Conservation (phyloP, 2,329 filamentous ascomycete genomes). For the Didymella lethalis region DNA sequence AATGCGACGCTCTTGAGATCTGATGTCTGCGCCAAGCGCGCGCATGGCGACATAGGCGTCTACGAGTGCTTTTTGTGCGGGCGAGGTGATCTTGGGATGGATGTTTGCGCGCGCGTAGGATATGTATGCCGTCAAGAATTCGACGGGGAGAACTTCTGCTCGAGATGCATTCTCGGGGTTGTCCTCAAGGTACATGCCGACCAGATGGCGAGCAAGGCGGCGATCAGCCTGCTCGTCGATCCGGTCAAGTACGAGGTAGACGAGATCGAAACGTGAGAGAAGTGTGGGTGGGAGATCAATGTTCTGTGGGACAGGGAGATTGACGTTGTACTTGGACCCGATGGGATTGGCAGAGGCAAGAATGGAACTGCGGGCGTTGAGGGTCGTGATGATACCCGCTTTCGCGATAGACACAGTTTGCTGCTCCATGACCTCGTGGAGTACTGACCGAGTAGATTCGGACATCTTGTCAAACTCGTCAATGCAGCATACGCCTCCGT, state of each 20-base stretch:
- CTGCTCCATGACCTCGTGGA: slow-evolving; percentile 84
- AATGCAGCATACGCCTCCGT: slow-evolving; percentile 79
- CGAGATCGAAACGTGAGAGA: slow-evolving; percentile 93
- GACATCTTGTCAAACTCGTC: slow-evolving; percentile 85
- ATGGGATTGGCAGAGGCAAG: slow-evolving; percentile 97
- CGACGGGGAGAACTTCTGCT: slow-evolving; percentile 81
- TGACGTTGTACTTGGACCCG: slow-evolving; percentile 95
- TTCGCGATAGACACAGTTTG: slow-evolving; percentile 81
- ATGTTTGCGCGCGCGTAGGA: slow-evolving; percentile 90
- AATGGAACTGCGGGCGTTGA: slow-evolving; percentile 95
- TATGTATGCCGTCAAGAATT: slow-evolving; percentile 96
- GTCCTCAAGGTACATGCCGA: slow-evolving; percentile 97
- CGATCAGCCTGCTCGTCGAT: slow-evolving; percentile 91
- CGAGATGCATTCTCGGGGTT: slow-evolving; percentile 82
- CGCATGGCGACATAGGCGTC: slow-evolving; percentile 94
- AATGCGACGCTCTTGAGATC: slow-evolving; percentile 91
- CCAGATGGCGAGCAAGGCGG: slow-evolving; percentile 86
- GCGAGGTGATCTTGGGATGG: slow-evolving; percentile 80
- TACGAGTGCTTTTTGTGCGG: slow-evolving; percentile 84
- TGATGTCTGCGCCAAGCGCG: slow-evolving; percentile 75
- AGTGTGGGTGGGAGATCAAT: slow-evolving; percentile 96
- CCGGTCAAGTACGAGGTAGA: slow-evolving; percentile 94
- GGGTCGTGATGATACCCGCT: slow-evolving; percentile 81
- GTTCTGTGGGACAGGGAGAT: slow-evolving; percentile 94
- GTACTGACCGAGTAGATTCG: slow-evolving; percentile 74